Evolutionary conservation across 2,329 filamentous ascomycete species (phyloP).

Genomic region (Monilinia aucupariae): DNA sequence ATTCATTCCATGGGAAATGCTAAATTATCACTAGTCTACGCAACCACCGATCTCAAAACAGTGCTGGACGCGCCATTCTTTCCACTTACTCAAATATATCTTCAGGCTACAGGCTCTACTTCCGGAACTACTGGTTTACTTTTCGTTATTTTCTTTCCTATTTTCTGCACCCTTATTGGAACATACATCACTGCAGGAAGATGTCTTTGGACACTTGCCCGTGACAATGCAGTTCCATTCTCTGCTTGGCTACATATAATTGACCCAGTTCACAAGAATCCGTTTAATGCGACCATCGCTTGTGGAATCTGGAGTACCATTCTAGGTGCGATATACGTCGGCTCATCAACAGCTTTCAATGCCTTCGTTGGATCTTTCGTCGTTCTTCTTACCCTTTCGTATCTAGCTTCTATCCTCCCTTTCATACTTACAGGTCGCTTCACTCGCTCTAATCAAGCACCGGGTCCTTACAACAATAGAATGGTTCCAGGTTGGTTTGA

Average conservation of each 20-base stretch:
- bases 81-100: slow-evolving; percentile 63
- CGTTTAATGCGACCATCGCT: slow-evolving; percentile 50
- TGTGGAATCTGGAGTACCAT: slow-evolving; percentile 48
- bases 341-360: slow-evolving; percentile 60
- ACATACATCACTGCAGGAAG: slow-evolving; percentile 57
- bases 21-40: slow-evolving; percentile 43
- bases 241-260: slow-evolving; percentile 44
- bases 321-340: slow-evolving; percentile 60
- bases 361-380: slow-evolving; percentile 59
- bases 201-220: slow-evolving; percentile 56
- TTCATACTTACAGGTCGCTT: slow-evolving; percentile 44
- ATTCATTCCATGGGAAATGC: not conserved
- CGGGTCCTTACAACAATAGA: slow-evolving; percentile 28
- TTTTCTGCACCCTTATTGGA: slow-evolving; percentile 48
- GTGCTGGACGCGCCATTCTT: slow-evolving; percentile 49
- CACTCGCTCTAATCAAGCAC: slow-evolving; percentile 6
- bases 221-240: slow-evolving; percentile 53
- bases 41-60: slow-evolving; percentile 49
- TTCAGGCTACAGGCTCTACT: slow-evolving; percentile 48
- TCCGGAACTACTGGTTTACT: slow-evolving; percentile 48
- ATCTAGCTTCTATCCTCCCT: slow-evolving; percentile 58
- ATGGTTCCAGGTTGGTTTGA: slow-evolving; percentile 54
- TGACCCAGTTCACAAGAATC: slow-evolving; percentile 42
- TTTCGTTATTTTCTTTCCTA: slow-evolving; percentile 49
- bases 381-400: slow-evolving; percentile 51